Base-by-base conservation (phyloP, 108 stramenopile species). In the Bacterosira constricta region DNA sequence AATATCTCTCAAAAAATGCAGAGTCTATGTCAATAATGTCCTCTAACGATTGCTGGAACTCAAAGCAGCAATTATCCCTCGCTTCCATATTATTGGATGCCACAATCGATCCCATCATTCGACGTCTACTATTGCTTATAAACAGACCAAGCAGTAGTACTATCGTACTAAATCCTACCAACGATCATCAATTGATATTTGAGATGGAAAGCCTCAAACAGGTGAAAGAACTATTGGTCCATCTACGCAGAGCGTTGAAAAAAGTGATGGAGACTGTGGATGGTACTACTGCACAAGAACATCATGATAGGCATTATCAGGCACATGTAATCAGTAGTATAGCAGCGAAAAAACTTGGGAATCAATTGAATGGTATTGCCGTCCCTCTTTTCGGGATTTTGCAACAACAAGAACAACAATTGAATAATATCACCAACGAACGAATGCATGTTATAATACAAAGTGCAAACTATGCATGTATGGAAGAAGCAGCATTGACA, bases 401-500 rank as follows among this genome's bases (percentile, higher is more conserved):
- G 18, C 71, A 51, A 45, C 31, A 51, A 56, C 65, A 35, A n/a
- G 6, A 20, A 13, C 66, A 52, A 34, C 49, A 36, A 20, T 51
- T 11, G 29, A 5, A 21, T n/a, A 25, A 15, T 30, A 52, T 10
- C 49, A 32, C 8, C 12, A n/a, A 20, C 49, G 37, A 32, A 15
- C 32, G 61, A 27, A 60, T 36, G 35, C 21, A 38, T 31, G 17
- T 6, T 1, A 21, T 25, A 1, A 62, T 77, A 47, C 27, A 44
- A 31, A 69, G 76, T 38, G 62, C 61, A 8, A 18, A 7, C 0
- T 57, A 70, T 58, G 36, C 54, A 6, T 69, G 59, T 37, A 39
- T 65, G 45, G 68, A 69, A 49, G 53, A 57, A 20, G 76, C 76
- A 3, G 52, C 76, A 1, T 27, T 44, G 12, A 18, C 32, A 11